phyloP scores from a whole-genome alignment of 2,329 filamentous ascomycete species.

The Fusarium oligoseptatum region DNA sequence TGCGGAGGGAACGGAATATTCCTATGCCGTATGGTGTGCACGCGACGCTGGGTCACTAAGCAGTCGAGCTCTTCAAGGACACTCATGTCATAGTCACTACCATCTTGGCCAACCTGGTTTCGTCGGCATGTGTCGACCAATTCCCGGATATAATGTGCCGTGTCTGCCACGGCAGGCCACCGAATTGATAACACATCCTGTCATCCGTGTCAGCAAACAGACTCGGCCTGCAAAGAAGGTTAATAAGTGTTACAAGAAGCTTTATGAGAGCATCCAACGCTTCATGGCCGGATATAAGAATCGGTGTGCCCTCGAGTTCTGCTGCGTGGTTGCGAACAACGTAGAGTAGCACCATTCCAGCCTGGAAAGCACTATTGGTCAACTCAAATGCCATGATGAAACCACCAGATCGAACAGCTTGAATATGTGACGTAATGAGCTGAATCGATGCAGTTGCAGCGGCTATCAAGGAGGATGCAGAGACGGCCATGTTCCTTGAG shows the following conservation, averaged over 20 bases:
- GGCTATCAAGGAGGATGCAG: conserved; percentile 10
- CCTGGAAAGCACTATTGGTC: background rate
- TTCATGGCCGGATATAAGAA: background rate
- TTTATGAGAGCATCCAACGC: background rate
- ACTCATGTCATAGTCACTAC: background rate
- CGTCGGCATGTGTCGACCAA: background rate
- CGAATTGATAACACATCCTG: background rate
- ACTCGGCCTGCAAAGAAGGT: background rate
- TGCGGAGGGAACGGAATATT: background rate
- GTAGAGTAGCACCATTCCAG: background rate
- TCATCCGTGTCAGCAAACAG: background rate
- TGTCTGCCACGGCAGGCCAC: background rate
- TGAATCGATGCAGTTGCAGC: background rate
- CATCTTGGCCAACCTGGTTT: background rate
- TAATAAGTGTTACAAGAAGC: background rate
- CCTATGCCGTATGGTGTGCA: background rate
- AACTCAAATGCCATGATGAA: background rate
- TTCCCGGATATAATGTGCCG: background rate
- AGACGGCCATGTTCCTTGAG: conserved; percentile 27
- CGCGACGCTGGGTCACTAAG: background rate
- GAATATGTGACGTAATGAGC: background rate
- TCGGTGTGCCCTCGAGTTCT: background rate
- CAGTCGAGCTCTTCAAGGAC: background rate
- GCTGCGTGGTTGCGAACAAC: background rate
- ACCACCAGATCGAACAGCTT: background rate